Conservation (phyloP, 805 yeast species). For the Kazachstania africana region DNA sequence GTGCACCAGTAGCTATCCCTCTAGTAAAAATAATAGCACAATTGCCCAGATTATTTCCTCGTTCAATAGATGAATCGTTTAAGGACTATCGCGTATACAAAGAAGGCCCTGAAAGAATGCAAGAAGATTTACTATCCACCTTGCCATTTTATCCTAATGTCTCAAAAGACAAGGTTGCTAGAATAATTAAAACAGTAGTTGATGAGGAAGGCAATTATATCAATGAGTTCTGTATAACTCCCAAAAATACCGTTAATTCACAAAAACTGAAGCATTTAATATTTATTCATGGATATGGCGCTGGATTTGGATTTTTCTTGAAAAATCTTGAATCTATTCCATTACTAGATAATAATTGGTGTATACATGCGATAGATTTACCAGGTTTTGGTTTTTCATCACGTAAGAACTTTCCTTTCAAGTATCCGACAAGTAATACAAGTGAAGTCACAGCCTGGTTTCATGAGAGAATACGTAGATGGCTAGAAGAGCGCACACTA, state of each 20-base stretch:
- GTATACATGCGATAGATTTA: slow-evolving; percentile 75
- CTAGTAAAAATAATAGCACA: slow-evolving; percentile 32
- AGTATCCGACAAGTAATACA: slow-evolving; percentile 16
- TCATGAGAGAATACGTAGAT: slow-evolving; percentile 38
- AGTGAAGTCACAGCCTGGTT: slow-evolving; percentile 28
- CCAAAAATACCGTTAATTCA: slow-evolving; percentile 29
- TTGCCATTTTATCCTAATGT: slow-evolving; percentile 37
- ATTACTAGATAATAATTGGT: slow-evolving; percentile 38
- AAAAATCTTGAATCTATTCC: slow-evolving; percentile 55
- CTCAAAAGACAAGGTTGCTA: slow-evolving; percentile 17
- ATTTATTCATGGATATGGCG: slow-evolving; percentile 89
- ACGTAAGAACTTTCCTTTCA: slow-evolving; percentile 52
- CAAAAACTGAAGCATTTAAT: slow-evolving; percentile 40
- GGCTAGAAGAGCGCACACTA: slow-evolving; percentile 25
- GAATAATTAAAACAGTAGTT: slow-evolving; percentile 29
- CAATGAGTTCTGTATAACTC: slow-evolving; percentile 63
- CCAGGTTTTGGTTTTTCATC: slow-evolving; percentile 88
- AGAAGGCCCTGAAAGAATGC: slow-evolving; percentile 32
- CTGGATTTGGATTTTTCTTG: slow-evolving; percentile 77
- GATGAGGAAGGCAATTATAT: slow-evolving; percentile 41
- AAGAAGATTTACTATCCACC: slow-evolving; percentile 33
- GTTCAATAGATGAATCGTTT: slow-evolving; percentile 39
- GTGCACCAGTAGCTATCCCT: slow-evolving; percentile 63
- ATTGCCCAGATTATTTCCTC: slow-evolving; percentile 46
- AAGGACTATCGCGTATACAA: slow-evolving; percentile 33